Evolutionary conservation across 2,329 filamentous ascomycete genomes (phyloP).

Genomic region (Aspergillus novoparasiticus): DNA sequence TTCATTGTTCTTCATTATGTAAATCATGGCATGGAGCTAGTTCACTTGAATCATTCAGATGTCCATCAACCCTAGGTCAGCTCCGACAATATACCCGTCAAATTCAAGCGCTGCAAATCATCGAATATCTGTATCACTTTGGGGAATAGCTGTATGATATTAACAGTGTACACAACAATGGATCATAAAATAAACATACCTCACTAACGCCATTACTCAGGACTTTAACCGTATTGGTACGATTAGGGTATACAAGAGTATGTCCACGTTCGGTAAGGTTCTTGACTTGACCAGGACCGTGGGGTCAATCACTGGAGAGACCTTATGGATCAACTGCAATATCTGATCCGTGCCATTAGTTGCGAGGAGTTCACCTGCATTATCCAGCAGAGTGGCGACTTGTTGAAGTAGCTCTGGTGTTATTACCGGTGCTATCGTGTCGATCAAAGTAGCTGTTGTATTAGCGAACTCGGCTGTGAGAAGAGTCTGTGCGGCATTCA

Average conservation of each 20-base stretch:
- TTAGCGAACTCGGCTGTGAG: background rate
- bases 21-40: background rate
- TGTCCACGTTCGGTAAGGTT: background rate
- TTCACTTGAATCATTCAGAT: no score
- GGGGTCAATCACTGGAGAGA: background rate
- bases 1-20: background rate
- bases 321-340: background rate
- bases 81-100: background rate
- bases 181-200: background rate
- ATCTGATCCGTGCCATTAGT: background rate
- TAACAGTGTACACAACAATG: rapidly evolving
- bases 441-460: background rate
- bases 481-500: background rate
- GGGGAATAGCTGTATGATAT: background rate
- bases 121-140: background rate
- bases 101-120: background rate
- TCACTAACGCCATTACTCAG: background rate
- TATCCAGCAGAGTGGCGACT: rapidly evolving
- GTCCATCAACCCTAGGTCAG: rapidly evolving
- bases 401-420: background rate
- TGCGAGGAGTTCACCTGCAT: background rate
- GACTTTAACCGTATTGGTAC: background rate
- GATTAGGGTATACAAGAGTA: background rate
- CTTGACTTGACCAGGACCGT: background rate
- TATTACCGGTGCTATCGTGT: background rate